Percentiles rank a stretch among this genome's conserved stretches.
Evolutionary conservation across 176 grass and related monocot species (phyloP).

Genomic region (barley (Hordeum vulgare)): MorexV3_pseudomolecules_assembly NC_058523.1:47439363-47439862

Average conservation of each 20-base stretch:
- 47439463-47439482: slow-evolving; percentile 83
- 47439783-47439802: slow-evolving; percentile 50
- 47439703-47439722: slow-evolving; percentile 72
- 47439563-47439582: slow-evolving; percentile 86
- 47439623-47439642: slow-evolving; percentile 28
- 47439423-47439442: slow-evolving; percentile 28
- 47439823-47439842: slow-evolving; percentile 87
- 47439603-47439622: slow-evolving; percentile 51
- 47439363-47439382: slow-evolving; percentile 23
- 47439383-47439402: slow-evolving; percentile 27
- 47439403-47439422: slow-evolving; percentile 13
- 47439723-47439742: slow-evolving; percentile 86
- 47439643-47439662: slow-evolving; percentile 14
- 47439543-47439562: slow-evolving; percentile 91
- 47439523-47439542: slow-evolving; percentile 79
- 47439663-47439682: slow-evolving; percentile 13
- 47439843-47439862: slow-evolving; percentile 71
- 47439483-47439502: slow-evolving; percentile 74
- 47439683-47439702: slow-evolving; percentile 26
- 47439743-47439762: slow-evolving; percentile 75
- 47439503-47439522: slow-evolving; percentile 84
- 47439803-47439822: slow-evolving; percentile 33
- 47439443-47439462: slow-evolving; percentile 75
- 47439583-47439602: slow-evolving; percentile 43
- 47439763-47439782: slow-evolving; percentile 70